Base-by-base conservation (phyloP, 2,329 filamentous ascomycete genomes). In the Fusarium denticulatum region DNA sequence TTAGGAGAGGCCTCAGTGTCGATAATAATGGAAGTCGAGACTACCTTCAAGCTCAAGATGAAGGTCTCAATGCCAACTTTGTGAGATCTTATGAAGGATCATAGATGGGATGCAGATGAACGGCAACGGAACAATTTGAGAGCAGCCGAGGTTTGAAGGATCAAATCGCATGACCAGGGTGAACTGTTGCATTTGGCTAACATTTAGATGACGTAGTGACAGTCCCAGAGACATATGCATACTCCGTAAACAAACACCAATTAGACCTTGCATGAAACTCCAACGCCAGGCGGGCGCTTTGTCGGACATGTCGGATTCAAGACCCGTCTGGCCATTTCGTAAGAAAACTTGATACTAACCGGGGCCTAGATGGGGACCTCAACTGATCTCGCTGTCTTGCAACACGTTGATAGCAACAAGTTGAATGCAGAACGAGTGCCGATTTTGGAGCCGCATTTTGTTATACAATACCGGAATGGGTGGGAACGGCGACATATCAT, bases 1-100 rank as follows among this genome's bases (percentile, higher is more conserved):
- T 7, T 5, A 13, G 4, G 10, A n/a, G 3, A 13, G 22, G 3
- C 7, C n/a, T 36, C 18, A 2, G 6, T 16, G 20, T 47, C 14
- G 0, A 8, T 12, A 7, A 15, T 2, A 36, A 15, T 36, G n/a
- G n/a, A 12, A 22, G 9, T n/a, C 11, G 22, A 15, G n/a, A 15
- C 49, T 50, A 15, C 18, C n/a, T 20, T 26, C 9, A 11, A 24
- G 30, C 47, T 26, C 3, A 26, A 15, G 9, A 20, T 20, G 13
- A 11, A 5, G 16, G 6, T 2, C 49, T 20, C 10, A 15, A 20
- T 3, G 4, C 16, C 20, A 11, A 26, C 9, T 15, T 24, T 5
- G 11, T 2, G 3, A 6, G 30, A 14, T 36, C 0, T 36, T 8
- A 5, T 52, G 18, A 12, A 52, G 49, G 49, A 52, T 36, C 45